Evolutionary conservation across 2,329 filamentous ascomycete genomes (phyloP).

Genomic region (Chaetomiaceae sp.): DNA sequence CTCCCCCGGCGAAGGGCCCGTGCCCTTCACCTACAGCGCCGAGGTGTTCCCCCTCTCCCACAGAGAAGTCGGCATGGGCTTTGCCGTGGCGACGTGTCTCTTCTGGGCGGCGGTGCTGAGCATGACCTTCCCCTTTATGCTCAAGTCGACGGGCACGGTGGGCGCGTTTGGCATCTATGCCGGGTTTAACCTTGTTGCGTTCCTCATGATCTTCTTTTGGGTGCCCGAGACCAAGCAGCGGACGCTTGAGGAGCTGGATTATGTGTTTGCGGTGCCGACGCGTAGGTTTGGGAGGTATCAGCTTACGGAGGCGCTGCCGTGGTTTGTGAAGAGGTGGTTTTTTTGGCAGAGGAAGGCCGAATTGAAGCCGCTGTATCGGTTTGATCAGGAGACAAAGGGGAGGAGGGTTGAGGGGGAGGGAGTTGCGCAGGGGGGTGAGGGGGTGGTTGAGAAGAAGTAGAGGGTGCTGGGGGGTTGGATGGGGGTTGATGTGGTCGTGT

Average conservation of each 20-base stretch:
- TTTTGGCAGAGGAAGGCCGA: conserved; percentile 45
- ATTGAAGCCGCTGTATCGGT: conserved; percentile 46
- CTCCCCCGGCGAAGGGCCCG: conserved; percentile 61
- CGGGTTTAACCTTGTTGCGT: conserved; percentile 50
- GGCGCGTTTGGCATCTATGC: conserved; percentile 54
- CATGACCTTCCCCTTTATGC: conserved; percentile 60
- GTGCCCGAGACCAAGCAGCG: conserved; percentile 58
- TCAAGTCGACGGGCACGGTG: conserved; percentile 40
- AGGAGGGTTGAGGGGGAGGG: not conserved
- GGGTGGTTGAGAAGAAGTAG: not conserved
- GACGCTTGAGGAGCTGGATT: conserved; percentile 56
- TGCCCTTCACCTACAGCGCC: conserved; percentile 64
- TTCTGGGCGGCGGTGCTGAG: conserved; percentile 55
- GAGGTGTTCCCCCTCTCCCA: conserved; percentile 69
- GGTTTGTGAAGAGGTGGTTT: conserved; percentile 56
- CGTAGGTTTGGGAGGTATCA: conserved; percentile 55
- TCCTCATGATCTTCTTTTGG: conserved; percentile 53
- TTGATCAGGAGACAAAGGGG: conserved; percentile 12
- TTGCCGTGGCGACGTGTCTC: conserved; percentile 62
- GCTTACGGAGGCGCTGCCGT: conserved; percentile 52
- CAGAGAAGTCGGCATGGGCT: conserved; percentile 67
- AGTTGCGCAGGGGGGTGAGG: not conserved
- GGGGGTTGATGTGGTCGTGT: not conserved
- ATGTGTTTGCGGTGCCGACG: conserved; percentile 57
- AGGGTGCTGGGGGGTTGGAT: not conserved